Conservation (phyloP, 768 basidiomycete genomes). For the Paxillus involutus region DNA sequence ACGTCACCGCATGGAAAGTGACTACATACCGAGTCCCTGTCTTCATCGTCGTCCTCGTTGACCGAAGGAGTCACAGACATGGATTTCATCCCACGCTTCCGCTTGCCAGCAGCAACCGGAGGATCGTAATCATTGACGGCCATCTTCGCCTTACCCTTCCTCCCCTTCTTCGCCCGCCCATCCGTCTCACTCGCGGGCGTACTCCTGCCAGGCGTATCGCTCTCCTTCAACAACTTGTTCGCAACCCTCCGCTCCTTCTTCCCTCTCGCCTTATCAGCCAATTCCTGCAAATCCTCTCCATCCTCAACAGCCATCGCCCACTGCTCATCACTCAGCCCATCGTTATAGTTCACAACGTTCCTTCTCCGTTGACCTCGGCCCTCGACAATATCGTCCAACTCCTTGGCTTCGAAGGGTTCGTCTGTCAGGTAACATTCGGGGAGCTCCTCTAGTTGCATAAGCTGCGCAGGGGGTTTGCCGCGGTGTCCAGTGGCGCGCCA, state of each 20-base stretch:
- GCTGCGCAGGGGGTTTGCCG: conserved; percentile 71
- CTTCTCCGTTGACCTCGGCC: conserved; percentile 86
- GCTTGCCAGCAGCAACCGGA: conserved; percentile 52
- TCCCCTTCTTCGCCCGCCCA: conserved; percentile 52
- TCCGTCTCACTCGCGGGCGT: conserved; percentile 66
- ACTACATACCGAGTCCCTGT: conserved; percentile 61
- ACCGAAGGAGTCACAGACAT: conserved; percentile 77
- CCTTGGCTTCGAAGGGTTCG: conserved; percentile 73
- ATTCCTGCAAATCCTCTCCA: conserved; percentile 76
- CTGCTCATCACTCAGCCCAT: conserved; percentile 91
- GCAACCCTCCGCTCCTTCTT: conserved; percentile 63
- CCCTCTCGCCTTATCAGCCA: conserved; percentile 62
- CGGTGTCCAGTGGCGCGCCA: conserved; percentile 78
- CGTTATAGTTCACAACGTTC: conserved; percentile 87
- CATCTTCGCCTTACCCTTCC: conserved; percentile 62
- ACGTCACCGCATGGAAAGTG: neutral
- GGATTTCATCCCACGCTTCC: conserved; percentile 73
- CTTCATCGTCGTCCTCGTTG: conserved; percentile 75
- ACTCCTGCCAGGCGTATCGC: conserved; percentile 58
- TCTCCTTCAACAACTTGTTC: conserved; percentile 58
- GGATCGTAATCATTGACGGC: conserved; percentile 43
- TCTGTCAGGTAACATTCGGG: conserved; percentile 89
- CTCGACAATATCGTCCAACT: conserved; percentile 50
- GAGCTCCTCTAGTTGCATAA: conserved; percentile 87
- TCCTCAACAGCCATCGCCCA: conserved; percentile 88